These are phyloP conservation scores for Rhodotorula sp. DNA, from an alignment of 1,284 basidiomycete species.

Conservation along the genomic window DNA sequence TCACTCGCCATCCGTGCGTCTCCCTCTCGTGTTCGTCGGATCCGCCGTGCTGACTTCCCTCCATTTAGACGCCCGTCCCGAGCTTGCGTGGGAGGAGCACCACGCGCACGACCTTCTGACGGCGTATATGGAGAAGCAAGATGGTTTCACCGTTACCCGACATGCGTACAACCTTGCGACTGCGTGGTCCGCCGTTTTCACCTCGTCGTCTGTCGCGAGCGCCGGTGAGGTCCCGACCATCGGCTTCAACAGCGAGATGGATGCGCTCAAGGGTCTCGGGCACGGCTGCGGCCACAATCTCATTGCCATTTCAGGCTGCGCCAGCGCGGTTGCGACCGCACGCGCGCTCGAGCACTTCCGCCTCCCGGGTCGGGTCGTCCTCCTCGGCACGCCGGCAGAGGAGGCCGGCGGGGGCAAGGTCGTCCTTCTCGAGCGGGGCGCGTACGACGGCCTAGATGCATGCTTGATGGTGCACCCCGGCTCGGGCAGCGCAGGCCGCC, in stretches of 20 bases:
- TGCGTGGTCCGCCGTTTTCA: constrained; percentile 73
- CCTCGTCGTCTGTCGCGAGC: constrained; percentile 41
- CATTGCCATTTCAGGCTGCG: constrained; percentile 78
- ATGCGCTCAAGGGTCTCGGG: constrained; percentile 62
- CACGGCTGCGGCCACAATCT: constrained; percentile 86
- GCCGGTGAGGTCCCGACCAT: constrained; percentile 29
- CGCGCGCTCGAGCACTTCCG: constrained; percentile 60
- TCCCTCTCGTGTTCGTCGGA: too few species aligned
- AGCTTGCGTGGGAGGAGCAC: constrained; percentile 39
- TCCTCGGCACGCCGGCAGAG: constrained; percentile 86
- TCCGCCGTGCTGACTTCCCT: constrained; percentile 1
- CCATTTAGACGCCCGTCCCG: not conserved
- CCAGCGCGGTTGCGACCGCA: constrained; percentile 70
- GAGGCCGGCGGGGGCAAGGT: constrained; percentile 78
- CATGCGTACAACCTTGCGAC: constrained; percentile 56
- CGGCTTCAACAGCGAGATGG: constrained; percentile 68
- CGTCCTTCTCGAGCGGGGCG: constrained; percentile 68
- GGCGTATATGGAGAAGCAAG: constrained; percentile 44
- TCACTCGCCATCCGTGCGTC: constrained; percentile 9
- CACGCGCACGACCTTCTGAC: constrained; percentile 46
- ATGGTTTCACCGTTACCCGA: constrained; percentile 47
- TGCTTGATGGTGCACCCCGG: constrained; percentile 64
- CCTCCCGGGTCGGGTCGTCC: constrained; percentile 69
- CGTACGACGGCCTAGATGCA: constrained; percentile 72
- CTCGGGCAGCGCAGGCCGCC: constrained; percentile 28